A percentile compares a stretch with the other conserved stretches of the same genome.
These are phyloP conservation scores for Suillus americanus DNA, from an alignment of 768 basidiomycete species.

Conservation along the genomic window DNA sequence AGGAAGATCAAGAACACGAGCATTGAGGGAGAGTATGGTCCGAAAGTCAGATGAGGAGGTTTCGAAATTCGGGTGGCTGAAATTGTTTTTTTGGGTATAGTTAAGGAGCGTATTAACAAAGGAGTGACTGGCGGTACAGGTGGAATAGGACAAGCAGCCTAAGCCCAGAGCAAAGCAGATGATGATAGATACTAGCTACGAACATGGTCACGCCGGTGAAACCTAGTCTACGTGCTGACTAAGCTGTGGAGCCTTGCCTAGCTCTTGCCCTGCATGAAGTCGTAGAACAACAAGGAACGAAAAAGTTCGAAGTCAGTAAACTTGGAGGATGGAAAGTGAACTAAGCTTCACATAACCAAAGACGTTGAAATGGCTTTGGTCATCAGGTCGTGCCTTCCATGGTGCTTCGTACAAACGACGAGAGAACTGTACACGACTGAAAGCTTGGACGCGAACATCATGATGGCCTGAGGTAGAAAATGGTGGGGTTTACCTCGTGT, in stretches of 20 bases:
- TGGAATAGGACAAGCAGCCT: no score
- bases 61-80: neutral
- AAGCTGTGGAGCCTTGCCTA: no score
- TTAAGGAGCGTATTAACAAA: neutral
- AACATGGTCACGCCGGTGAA: no score
- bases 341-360: neutral
- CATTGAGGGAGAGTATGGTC: constrained; percentile 12
- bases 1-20: constrained; percentile 31
- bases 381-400: neutral
- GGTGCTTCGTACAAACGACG: neutral
- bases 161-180: no score
- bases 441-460: neutral
- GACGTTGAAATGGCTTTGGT: neutral
- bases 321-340: neutral
- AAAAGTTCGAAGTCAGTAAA: neutral
- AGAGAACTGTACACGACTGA: neutral
- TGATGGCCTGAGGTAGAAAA: neutral
- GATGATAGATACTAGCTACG: no score
- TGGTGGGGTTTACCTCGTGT: neutral
- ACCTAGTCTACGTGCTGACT: no score
- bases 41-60: no score
- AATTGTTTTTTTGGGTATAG: neutral
- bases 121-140: neutral
- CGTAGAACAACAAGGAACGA: neutral
- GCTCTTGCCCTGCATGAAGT: neutral